Evolutionary conservation across 1,139 yeast species (phyloP).

Genomic region (Candida frijolesensis): DNA sequence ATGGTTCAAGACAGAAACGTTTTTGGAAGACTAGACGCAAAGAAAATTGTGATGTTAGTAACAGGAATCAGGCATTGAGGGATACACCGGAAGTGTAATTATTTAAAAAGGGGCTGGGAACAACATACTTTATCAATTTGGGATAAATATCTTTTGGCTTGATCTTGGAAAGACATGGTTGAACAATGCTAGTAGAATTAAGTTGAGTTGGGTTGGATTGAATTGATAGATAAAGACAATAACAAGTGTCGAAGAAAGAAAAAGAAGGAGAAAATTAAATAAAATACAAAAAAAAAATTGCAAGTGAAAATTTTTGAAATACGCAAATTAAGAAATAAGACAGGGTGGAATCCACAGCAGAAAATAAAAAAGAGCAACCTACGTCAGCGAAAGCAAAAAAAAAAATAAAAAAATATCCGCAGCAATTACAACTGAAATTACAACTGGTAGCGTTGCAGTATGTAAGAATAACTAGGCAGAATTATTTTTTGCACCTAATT

Average conservation of each 20-base stretch:
- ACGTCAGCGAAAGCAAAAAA: background rate
- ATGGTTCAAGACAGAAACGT: conserved; percentile 41
- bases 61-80: background rate
- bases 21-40: conserved; percentile 31
- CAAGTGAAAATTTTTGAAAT: background rate
- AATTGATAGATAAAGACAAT: background rate
- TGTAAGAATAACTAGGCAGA: too few relatives aligned
- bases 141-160: conserved; percentile 28
- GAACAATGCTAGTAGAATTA: background rate
- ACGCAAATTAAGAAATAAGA: background rate
- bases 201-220: too few relatives aligned
- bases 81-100: background rate
- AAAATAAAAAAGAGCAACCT: background rate
- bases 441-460: background rate
- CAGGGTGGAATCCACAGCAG: background rate
- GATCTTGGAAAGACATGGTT: conserved; percentile 31
- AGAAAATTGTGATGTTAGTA: background rate
- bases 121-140: conserved; percentile 34
- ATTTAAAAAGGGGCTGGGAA: background rate
- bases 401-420: background rate
- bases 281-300: background rate
- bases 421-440: background rate
- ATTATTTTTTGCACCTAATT: too few relatives aligned
- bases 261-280: too few relatives aligned
- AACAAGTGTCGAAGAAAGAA: background rate